phyloP scores from a whole-genome alignment of 306 rosid species.

The Citrullus amarus region DNA sequence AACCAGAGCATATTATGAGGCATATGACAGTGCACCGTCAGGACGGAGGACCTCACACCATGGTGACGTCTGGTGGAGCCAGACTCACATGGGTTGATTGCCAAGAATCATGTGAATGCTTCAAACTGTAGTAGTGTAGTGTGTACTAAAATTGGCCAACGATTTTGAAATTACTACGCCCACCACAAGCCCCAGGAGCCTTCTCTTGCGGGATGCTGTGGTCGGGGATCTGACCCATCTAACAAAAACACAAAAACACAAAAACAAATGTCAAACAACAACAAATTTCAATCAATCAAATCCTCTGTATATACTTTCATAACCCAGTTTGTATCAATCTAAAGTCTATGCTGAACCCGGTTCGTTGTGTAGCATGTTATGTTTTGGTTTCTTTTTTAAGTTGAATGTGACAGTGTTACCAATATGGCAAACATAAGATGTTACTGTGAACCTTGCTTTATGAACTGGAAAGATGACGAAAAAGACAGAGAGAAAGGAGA shows the following conservation, averaged over 20 bases:
- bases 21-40: neutral
- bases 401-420: neutral
- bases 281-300: neutral
- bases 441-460: neutral
- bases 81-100: constrained; percentile 8
- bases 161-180: neutral
- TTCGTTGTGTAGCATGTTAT: neutral
- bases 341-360: neutral
- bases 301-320: neutral
- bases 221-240: constrained; percentile 2
- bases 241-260: neutral
- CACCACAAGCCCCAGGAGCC: neutral
- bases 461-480: neutral
- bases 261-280: neutral
- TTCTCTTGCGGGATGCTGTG: neutral
- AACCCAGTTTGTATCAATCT: neutral
- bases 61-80: constrained; percentile 1
- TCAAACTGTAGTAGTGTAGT: neutral
- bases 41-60: neutral
- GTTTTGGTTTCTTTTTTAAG: neutral
- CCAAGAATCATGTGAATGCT: neutral
- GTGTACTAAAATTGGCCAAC: neutral
- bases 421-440: neutral
- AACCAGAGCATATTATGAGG: neutral
- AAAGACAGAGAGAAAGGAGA: neutral